Evolutionary conservation across 106 monocot genomes (phyloP), one percentile per base, ranked within the genome.

Genomic region (Dendrobium huoshanense): DNA sequence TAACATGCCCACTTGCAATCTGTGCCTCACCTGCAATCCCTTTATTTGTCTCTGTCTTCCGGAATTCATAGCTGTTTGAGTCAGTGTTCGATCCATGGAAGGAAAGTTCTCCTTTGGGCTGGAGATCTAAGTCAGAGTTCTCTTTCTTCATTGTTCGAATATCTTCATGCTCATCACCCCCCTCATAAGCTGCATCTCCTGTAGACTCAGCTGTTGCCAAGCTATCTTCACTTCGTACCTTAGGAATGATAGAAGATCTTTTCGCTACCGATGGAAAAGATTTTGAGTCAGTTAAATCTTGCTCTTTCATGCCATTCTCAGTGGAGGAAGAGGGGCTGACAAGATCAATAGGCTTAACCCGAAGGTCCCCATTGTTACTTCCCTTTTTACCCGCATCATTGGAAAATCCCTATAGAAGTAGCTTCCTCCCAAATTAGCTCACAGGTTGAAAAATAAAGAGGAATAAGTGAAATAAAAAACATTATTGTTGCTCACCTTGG

Each of bases 141-240:
- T 87, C 83, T 79, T 83, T 83, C 49, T 82, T 87, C 81, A 84
- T 75, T 31, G 85, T 84, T 15, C 56, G 15, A 44, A 43, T 65
- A 2, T 92, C 90, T 48, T 91, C 88, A n/a, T 90, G 82, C 77
- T 92, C 89, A 75, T 88, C 89, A 56, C 85, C 79, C 51, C 82
- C 90, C 81, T 95, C 86, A 79, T 88, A 90, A 79, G 85, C 88
- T 27, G 72, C 77, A 72, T 85, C 90, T 11, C 40, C 61, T 29
- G 11, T 31, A 15, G 27, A 40, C 24, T 83, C 74, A n/a, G 77
- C 41, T 24, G 56, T 73, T 20, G 20, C 80, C 25, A 44, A 79
- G 70, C 61, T 78, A 48, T 79, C 78, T n/a, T 81, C 64, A 2
- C n/a, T 58, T 3, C 44, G 18, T 54, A 73, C 29, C 47, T 88